Base-by-base conservation (phyloP, 108 stramenopile genomes). In the Skeletonema menzelii region DNA sequence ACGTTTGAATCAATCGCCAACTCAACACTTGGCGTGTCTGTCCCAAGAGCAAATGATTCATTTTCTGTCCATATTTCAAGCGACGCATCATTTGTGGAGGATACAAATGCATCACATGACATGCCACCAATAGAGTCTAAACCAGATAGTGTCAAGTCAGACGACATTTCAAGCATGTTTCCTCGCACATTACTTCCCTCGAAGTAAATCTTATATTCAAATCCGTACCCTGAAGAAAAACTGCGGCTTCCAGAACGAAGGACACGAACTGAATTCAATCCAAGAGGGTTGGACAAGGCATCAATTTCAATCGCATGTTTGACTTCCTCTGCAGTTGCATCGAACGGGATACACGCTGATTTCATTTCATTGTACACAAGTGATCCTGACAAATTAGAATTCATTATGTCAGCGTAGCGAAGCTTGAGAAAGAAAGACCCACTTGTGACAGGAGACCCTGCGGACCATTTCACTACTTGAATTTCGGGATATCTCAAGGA, bases 141-240 rank as follows among this genome's bases (percentile, higher is more conserved):
- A 28, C 81, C 81, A 10, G 81, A 66, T 24, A 82, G 67, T 6
- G 24, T 17, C 27, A 66, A 32, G 49, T 53, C 77, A 15, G 73
- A 75, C 12, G 73, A 75, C 22, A 83, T 67, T 31, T 74, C 57
- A 42, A 26, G 68, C 62, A 90, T 64, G 68, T 90, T 76, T 32
- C 88, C 90, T 38, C 77, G 70, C 15, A 88, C 70, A 35, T 61
- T 62, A 38, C 69, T 27, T 24, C 89, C 91, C 7, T 63, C 62
- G 44, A 91, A 92, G 27, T 68, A 56, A 42, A 92, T 81, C 19
- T 59, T 61, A 76, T 91, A 90, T 19, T 62, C 59, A 72, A 89
- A 92, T 19, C 89, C 88, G 62, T 76, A 85, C 15, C 72, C 67
- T 7, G 86, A 86, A 26, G 73, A 73, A 38, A 63, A 81, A 53